These are phyloP conservation scores for Eragrostis tef DNA, from an alignment of 202 grass and related monocot genomes.

Conservation along the genomic window DNA sequence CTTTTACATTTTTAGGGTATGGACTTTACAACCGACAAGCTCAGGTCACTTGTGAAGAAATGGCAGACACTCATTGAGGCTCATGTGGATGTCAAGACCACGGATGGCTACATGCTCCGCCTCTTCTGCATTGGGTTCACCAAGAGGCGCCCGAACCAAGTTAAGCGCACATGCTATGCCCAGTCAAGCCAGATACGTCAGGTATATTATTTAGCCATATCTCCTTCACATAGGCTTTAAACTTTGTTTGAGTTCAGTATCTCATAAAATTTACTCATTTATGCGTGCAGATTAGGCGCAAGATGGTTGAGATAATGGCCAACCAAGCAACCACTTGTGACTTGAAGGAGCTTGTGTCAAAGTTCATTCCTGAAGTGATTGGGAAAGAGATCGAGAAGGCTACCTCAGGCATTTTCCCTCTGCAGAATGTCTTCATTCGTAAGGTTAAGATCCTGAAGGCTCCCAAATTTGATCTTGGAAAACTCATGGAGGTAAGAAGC, in stretches of 20 bases:
- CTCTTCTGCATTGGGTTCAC: slow-evolving; percentile 84
- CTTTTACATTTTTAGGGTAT: slow-evolving; percentile 48
- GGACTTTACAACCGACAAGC: slow-evolving; percentile 73
- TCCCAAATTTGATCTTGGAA: slow-evolving; percentile 78
- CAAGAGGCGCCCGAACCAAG: slow-evolving; percentile 67
- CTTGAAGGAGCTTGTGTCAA: slow-evolving; percentile 68
- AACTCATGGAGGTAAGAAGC: slow-evolving; percentile 70
- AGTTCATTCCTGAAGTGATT: slow-evolving; percentile 78
- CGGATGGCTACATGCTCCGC: slow-evolving; percentile 64
- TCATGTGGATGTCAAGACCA: slow-evolving; percentile 74
- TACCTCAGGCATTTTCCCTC: slow-evolving; percentile 62
- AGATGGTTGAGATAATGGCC: slow-evolving; percentile 76
- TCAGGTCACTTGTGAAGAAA: slow-evolving; percentile 73
- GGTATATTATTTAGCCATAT: slow-evolving; percentile 39
- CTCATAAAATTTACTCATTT: slow-evolving; percentile 17
- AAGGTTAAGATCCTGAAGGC: slow-evolving; percentile 84
- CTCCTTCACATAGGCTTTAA: neutral
- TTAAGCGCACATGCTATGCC: slow-evolving; percentile 77
- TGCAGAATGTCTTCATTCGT: slow-evolving; percentile 74
- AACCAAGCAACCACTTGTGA: slow-evolving; percentile 69
- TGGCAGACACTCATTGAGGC: slow-evolving; percentile 84
- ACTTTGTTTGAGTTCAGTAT: neutral
- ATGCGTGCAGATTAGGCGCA: slow-evolving; percentile 59
- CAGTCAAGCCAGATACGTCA: slow-evolving; percentile 77
- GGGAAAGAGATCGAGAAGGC: slow-evolving; percentile 80